Base-by-base conservation (phyloP, 148 eudicot species). In the Diospyros lotus region DNA sequence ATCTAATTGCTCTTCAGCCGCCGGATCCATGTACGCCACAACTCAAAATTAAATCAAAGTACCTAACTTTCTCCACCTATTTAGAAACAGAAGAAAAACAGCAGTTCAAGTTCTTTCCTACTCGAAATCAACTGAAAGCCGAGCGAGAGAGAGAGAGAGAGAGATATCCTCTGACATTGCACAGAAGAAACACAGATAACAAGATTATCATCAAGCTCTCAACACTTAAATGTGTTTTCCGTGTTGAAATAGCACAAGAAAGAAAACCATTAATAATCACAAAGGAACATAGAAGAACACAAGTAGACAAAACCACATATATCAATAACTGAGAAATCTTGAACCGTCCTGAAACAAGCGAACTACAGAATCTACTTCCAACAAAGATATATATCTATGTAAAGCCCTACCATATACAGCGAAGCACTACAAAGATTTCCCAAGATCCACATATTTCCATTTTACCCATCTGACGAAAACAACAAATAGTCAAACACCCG, bases 1-100 rank as follows among this genome's bases (percentile, higher is more conserved):
- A 80, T 89, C 93, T 80, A 89, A 64, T 73, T 88, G 96, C 69
- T 91, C 91, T 74, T 85, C 94, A 54, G 78, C 79, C 63, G 66
- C 71, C 44, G 89, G 86, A 82, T 90, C 89, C 93, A 93, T 90
- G 76, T 73, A 72, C 52, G 75, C 46, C 54, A 75, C 54, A 75
- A 80, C 77, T 69, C 45, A 46, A 65, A 15, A 18, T 65, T 28
- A 18, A 64, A 71, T 18, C 15, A 46, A 61, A 55, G 75, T 46
- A 63, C 46, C 72, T 28, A 50, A 48, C 63, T 60, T 51, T 40
- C 70, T 70, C 75, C 75, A 62, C 82, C 82, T 80, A 76, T 69
- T 69, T 28, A 41, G 52, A 54, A 73, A 62, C 58, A 50, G 5
- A 50, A 38, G 39, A 64, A 63, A 39, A 5, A 73, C 15, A 9